phyloP scores from a whole-genome alignment of 352 stramenopile genomes.

The Phytophthora pisi region DNA sequence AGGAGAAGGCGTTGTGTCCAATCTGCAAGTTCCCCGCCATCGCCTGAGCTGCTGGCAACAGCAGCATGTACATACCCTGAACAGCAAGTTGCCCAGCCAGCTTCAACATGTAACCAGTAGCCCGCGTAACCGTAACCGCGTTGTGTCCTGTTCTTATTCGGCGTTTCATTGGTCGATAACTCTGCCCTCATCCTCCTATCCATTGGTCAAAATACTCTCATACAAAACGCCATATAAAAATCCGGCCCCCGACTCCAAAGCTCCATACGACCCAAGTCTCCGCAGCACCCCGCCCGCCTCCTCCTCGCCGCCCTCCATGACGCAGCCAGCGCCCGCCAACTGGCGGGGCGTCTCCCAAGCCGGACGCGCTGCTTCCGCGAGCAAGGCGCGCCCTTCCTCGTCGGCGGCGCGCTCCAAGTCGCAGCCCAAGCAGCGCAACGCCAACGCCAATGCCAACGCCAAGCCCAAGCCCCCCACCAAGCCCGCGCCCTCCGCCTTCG shows the following conservation, averaged over 20 bases:
- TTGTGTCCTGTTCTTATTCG: conserved; percentile 2
- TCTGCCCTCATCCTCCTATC: too few relatives aligned
- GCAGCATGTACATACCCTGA: not conserved
- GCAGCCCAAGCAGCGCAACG: conserved; percentile 59
- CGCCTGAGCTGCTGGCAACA: conserved; percentile 28
- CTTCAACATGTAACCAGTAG: conserved; percentile 21
- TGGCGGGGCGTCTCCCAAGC: conserved; percentile 36
- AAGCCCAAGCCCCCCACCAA: conserved; percentile 28
- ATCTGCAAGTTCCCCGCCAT: conserved; percentile 84
- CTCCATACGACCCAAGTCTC: conserved; percentile 1
- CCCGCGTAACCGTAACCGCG: conserved; percentile 10
- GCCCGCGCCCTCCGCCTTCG: conserved; percentile 29
- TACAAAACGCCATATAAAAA: conserved; percentile 11
- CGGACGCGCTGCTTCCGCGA: conserved; percentile 11
- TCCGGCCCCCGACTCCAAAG: not conserved
- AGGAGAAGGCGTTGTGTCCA: conserved; percentile 69
- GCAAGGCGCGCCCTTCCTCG: conserved; percentile 20
- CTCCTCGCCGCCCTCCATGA: conserved; percentile 25
- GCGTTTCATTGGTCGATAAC: conserved; percentile 19
- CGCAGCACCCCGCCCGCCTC: not conserved
- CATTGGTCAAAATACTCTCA: conserved; percentile 10
- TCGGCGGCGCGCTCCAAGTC: conserved; percentile 44
- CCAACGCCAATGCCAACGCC: conserved; percentile 18
- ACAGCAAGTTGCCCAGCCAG: not conserved
- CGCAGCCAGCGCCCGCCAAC: conserved; percentile 39